These are phyloP conservation scores for Infundibulicybe gibba DNA, from an alignment of 768 basidiomycete genomes.

Conservation along the genomic window DNA sequence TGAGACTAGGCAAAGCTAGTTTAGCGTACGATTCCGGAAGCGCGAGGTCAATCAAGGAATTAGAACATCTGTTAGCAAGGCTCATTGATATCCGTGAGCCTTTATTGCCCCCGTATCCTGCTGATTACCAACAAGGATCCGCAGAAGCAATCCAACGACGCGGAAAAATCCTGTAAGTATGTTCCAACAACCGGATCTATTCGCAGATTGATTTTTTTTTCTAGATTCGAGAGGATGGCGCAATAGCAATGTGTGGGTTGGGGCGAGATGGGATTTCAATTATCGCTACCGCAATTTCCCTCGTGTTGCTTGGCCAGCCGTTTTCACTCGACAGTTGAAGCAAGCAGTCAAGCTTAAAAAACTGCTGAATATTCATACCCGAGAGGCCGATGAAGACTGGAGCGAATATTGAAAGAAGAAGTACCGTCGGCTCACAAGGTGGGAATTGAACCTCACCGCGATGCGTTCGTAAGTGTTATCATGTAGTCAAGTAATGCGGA, in stretches of 20 bases:
- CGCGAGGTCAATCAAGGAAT: too few relatives aligned
- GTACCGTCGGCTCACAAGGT: constrained; percentile 73
- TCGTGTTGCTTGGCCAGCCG: constrained; percentile 57
- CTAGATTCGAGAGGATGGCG: constrained; percentile 66
- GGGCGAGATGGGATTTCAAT: constrained; percentile 87
- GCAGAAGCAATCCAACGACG: constrained; percentile 66
- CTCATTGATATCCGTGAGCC: constrained; percentile 71
- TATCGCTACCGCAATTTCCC: constrained; percentile 83
- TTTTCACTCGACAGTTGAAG: constrained; percentile 66
- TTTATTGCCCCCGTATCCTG: not conserved
- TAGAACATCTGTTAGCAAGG: too few relatives aligned
- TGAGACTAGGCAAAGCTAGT: too few relatives aligned
- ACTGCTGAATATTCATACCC: constrained; percentile 81
- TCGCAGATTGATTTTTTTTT: not conserved
- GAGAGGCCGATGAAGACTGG: constrained; percentile 83
- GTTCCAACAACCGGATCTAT: too few relatives aligned
- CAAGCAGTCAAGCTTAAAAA: constrained; percentile 70
- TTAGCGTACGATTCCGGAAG: too few relatives aligned
- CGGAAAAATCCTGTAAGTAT: constrained; percentile 66
- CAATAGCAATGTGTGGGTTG: constrained; percentile 84
- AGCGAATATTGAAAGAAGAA: constrained; percentile 69
- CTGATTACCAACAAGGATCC: too few relatives aligned
- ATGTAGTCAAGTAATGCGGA: constrained; percentile 75
- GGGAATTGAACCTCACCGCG: constrained; percentile 5
- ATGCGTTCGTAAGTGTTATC: constrained; percentile 57